Evolutionary conservation across 495 filamentous ascomycete genomes (phyloP), one percentile per base, ranked within the genome.

Genomic region (Penicillium pulvis): DNA sequence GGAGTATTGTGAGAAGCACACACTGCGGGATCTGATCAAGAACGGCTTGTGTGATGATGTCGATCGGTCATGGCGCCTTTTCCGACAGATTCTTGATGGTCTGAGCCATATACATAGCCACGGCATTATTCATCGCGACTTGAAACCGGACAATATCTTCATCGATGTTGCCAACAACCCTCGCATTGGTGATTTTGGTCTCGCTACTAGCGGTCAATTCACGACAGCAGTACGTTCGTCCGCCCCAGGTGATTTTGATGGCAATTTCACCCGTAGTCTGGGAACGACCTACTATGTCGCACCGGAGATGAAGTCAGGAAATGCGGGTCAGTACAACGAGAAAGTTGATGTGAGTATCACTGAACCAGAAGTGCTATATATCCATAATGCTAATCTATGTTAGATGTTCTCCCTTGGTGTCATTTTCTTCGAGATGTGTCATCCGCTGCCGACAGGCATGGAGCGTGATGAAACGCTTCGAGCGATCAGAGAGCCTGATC

Each of bases 101-200:
- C 71, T 98, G 16, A 87, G 82, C 39, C 92, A 98, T 72, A 92
- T 98, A 46, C 94, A 98, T 68, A 81, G 87, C 35, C 80, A 94
- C 53, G 92, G 91, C 45, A 96, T 98, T 62, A 93, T 98, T 20
- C 94, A 98, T 67, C 88, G 94, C 1, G 94, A 98, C 70, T 80
- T 98, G n/a, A 98, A 98, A 67, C 94, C 94, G 0, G 95, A 98
- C 65, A 98, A 98, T 61, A 85, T 98, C 48, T 98, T 98, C 74
- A 94, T 98, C 63, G 95, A 98, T 65, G 83, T 87, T 35, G 82
- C 88, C 3, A 90, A 90, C 45, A 93, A 96, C 65, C 91, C 95
- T 11, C 90, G 92, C 55, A 97, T 98, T 58, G 94, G 94, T 51
- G 94, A 98, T 69, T 98, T 98, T 72, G 94, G 94, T 6, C 80